phyloP scores from a whole-genome alignment of 2,329 filamentous ascomycete genomes.

The Fusarium brevicatenulatum region DNA sequence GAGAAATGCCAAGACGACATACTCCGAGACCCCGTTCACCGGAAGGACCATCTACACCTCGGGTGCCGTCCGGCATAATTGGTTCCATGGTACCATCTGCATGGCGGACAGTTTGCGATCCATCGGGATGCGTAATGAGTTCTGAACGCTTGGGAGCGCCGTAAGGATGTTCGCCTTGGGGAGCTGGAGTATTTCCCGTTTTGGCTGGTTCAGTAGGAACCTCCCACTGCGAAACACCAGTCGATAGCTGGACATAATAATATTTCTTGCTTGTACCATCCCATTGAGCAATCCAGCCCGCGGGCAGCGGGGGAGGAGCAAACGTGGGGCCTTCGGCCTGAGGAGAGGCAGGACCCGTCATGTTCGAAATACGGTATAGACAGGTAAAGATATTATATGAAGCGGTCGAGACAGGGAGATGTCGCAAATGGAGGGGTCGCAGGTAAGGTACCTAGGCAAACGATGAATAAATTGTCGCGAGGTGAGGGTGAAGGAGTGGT shows the following conservation, averaged over 20 bases:
- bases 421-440: conserved; percentile 27
- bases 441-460: neutral
- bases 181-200: conserved; percentile 68
- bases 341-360: conserved; percentile 68
- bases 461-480: conserved; percentile 20
- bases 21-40: conserved; percentile 74
- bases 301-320: conserved; percentile 68
- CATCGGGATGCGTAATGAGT: conserved; percentile 71
- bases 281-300: conserved; percentile 78
- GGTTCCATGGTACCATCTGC: conserved; percentile 71
- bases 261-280: conserved; percentile 72
- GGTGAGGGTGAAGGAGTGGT: conserved; percentile 15
- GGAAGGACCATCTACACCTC: conserved; percentile 61
- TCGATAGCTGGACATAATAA: conserved; percentile 78
- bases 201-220: conserved; percentile 72
- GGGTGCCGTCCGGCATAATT: conserved; percentile 62
- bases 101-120: conserved; percentile 69
- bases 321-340: conserved; percentile 68
- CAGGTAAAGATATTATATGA: conserved; percentile 10
- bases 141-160: conserved; percentile 64
- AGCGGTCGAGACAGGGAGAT: conserved; percentile 24
- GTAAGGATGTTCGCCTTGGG: conserved; percentile 69
- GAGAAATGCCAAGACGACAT: conserved; percentile 50
- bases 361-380: conserved; percentile 42
- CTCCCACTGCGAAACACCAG: conserved; percentile 79